Conservation (phyloP, 208 protist species). For the Trypanosoma conorhini region DNA sequence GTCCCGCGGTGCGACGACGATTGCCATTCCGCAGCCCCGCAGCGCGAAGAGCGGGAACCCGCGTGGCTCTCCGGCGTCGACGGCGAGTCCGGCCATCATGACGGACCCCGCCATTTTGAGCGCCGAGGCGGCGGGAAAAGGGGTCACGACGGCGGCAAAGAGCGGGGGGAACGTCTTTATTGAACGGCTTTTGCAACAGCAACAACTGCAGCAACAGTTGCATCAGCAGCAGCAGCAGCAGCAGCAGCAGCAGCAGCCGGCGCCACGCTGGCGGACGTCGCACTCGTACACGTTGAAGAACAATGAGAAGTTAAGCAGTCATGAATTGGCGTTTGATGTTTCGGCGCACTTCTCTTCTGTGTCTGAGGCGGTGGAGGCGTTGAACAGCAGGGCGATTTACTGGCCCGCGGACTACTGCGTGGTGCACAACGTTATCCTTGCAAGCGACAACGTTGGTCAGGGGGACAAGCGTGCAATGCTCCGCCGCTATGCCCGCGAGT, state of each 20-base stretch:
- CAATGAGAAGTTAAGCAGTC: conserved; percentile 65
- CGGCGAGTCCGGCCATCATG: conserved; percentile 41
- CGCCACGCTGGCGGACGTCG: conserved; percentile 49
- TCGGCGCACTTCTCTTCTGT: conserved; percentile 55
- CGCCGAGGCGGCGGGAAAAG: conserved; percentile 51
- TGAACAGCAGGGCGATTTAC: conserved; percentile 62
- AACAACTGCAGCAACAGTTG: too few species aligned
- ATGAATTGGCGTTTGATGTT: conserved; percentile 65
- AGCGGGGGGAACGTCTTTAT: conserved; percentile 28
- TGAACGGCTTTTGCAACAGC: conserved; percentile 35
- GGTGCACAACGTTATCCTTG: conserved; percentile 71
- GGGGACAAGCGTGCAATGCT: conserved; percentile 60
- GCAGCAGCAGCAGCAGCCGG: conserved; percentile 39
- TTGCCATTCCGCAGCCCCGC: conserved; percentile 84
- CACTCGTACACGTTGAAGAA: conserved; percentile 68
- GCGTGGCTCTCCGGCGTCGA: conserved; percentile 48
- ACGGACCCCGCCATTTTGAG: conserved; percentile 80
- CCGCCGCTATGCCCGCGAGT: conserved; percentile 74
- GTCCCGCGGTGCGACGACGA: conserved; percentile 40
- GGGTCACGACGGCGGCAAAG: conserved; percentile 10
- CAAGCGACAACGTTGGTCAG: conserved; percentile 55
- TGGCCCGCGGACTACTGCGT: conserved; percentile 87
- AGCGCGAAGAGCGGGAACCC: conserved; percentile 66
- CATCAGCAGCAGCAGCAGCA: conserved; percentile 27
- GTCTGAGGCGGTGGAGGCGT: conserved; percentile 58